Evolutionary conservation across 768 basidiomycete species (phyloP), one percentile per base, ranked within the genome.

Genomic region (Boletus tylopilopsis): DNA sequence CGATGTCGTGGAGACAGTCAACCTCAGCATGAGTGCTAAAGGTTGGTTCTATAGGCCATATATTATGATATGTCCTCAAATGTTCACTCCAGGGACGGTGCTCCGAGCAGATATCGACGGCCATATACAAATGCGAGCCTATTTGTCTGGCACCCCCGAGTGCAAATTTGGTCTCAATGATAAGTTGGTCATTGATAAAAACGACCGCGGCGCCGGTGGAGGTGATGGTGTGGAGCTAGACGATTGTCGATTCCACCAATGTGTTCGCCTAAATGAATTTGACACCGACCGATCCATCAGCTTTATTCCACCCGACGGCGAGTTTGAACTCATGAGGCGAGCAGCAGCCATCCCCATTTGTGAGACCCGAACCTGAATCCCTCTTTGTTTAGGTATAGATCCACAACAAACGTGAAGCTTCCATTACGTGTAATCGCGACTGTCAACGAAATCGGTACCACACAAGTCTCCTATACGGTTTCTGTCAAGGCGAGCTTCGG

Each of bases 131-230:
- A 97, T 99, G 95, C 82, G 95, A 11, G 95, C 95, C 6, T 99
- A 98, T 67, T 76, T 99, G 24, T 86, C 92, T 24, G 96, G 96
- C 13, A 95, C 90, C 13, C 96, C 96, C 0, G 96, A 99, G 63
- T 98, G 96, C 78, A 97, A 97, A 68, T 98, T 99, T 57, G 96
- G 96, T 12, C 75, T 99, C 55, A 99, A 99, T 62, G 96, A 98
- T 72, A 98, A 98, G 70, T 80, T 98, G 21, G 94, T 98, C 21
- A 87, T 98, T 41, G 94, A 96, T 76, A 94, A 94, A 73, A 68
- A 59, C 15, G 78, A 80, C 48, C 75, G 76, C 48, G 78, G 80
- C 19, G 74, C 76, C 19, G 75, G 80, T 44, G 61, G 59, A 18
- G 47, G 64, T 44, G 87, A 90, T 56, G 90, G 91, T 3, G 95